Evolutionary conservation across 2,329 filamentous ascomycete species (phyloP).

Genomic region (Phoma herbarum): DNA sequence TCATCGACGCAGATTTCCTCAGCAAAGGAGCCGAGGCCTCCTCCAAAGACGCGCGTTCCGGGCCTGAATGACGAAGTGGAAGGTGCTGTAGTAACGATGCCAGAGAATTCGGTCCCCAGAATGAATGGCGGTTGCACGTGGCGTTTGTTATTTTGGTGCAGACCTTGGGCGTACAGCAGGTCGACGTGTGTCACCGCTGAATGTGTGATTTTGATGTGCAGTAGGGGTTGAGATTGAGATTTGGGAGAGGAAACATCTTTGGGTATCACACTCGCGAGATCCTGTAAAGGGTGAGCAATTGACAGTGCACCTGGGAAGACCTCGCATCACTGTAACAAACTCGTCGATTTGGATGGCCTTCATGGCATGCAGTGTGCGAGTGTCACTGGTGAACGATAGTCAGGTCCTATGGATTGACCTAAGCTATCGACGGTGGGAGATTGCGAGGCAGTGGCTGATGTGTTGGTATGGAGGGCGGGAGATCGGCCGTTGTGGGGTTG

Average conservation of each 20-base stretch:
- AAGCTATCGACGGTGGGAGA: background rate
- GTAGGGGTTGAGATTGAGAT: conserved; percentile 43
- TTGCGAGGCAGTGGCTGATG: background rate
- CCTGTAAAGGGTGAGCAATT: conserved; percentile 13
- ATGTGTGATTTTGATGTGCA: conserved; percentile 63
- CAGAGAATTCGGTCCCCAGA: conserved; percentile 68
- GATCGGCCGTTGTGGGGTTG: conserved; percentile 18
- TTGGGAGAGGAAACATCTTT: conserved; percentile 41
- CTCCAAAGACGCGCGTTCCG: conserved; percentile 65
- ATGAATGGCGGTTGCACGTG: conserved; percentile 66
- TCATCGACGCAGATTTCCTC: conserved; percentile 59
- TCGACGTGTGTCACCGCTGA: conserved; percentile 69
- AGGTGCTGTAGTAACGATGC: conserved; percentile 58
- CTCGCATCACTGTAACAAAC: conserved; percentile 24
- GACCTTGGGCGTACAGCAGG: conserved; percentile 65
- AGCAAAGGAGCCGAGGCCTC: conserved; percentile 61
- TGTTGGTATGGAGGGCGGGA: conserved; percentile 1
- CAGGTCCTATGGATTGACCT: background rate
- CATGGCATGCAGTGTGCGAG: conserved; percentile 22
- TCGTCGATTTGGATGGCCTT: conserved; percentile 31
- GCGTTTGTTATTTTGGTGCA: conserved; percentile 68
- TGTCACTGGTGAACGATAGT: background rate
- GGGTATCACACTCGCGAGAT: conserved; percentile 42
- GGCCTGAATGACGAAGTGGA: conserved; percentile 46
- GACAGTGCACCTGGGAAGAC: background rate